These are phyloP conservation scores for Cynanchum wilfordii DNA, from an alignment of 257 asterid species.

Conservation along the genomic window DNA sequence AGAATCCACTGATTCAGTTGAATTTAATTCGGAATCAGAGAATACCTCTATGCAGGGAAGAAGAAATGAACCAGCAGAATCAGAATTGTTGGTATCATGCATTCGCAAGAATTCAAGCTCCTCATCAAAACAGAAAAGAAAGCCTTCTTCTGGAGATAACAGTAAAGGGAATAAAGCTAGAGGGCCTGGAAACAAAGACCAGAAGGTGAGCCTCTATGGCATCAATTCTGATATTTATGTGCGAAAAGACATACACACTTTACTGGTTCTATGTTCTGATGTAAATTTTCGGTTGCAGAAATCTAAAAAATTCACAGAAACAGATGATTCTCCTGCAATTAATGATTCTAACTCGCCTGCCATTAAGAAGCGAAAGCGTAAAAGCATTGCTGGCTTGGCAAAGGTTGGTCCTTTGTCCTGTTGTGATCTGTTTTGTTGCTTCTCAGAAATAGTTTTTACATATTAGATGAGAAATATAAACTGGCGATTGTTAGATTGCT, in stretches of 20 bases:
- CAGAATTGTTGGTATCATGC: slow-evolving; percentile 43
- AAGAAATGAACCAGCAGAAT: slow-evolving; percentile 44
- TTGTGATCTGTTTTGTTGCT: slow-evolving; percentile 13
- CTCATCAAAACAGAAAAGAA: slow-evolving; percentile 52
- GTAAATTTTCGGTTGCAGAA: slow-evolving; percentile 42
- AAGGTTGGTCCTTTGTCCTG: slow-evolving; percentile 48
- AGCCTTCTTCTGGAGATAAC: slow-evolving; percentile 41
- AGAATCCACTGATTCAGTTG: slow-evolving; percentile 44
- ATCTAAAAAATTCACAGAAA: slow-evolving; percentile 38
- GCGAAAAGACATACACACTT: neutral
- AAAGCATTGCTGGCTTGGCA: slow-evolving; percentile 44
- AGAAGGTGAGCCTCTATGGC: slow-evolving; percentile 48
- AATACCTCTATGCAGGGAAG: slow-evolving; percentile 38
- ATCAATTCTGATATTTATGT: slow-evolving; percentile 1
- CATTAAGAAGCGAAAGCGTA: slow-evolving; percentile 51
- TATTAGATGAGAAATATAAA: slow-evolving; percentile 7
- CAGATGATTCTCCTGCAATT: slow-evolving; percentile 31
- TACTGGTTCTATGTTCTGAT: slow-evolving; percentile 9
- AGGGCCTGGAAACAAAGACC: slow-evolving; percentile 29
- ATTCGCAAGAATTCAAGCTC: slow-evolving; percentile 41
- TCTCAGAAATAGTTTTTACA: slow-evolving; percentile 11
- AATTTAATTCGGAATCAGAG: slow-evolving; percentile 48
- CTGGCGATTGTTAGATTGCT: neutral
- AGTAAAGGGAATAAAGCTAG: slow-evolving; percentile 29
- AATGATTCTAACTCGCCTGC: slow-evolving; percentile 51